Base-by-base conservation (phyloP, 805 yeast species). In the Saccharomycopsis sp. region DNA sequence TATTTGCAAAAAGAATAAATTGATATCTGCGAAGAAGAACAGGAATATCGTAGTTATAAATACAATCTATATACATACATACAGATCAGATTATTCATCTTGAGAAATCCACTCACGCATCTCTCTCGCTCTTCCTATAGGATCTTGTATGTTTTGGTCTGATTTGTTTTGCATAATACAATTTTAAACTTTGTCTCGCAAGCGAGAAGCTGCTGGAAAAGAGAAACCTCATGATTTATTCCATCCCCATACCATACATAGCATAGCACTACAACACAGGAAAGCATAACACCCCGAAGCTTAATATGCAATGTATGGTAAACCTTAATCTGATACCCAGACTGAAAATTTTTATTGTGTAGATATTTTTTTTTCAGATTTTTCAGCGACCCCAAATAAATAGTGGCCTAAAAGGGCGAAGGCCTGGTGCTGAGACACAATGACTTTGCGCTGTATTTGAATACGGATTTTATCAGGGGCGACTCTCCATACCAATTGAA, bases 321-420 rank as follows among this genome's bases (percentile, higher is more conserved):
- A 29, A 29, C 12, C 38, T 29, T 29, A 29, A 29, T 12, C 38
- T 29, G 38, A 29, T 29, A 5, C 38, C 12, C 38, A 29, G 38
- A 5, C 9, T 7, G 12, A 29, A 29, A 7, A 7, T 44, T 44
- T 44, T 44, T 44, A 5, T 44, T 44, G 9, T 29, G 38, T 12
- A 7, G 38, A 29, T 29, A 44, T 44, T 44, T 44, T 35, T 35
- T 9, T 14, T 44, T 44, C 49, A 17, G 22, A n/a, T 44, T 44
- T 44, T 44, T 44, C 49, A 44, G 49, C 49, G 5, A 44, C 49
- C 49, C 49, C 49, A 44, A 44, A 44, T 44, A 19, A 44, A 44
- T 44, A 44, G 12, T 44, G 49, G 19, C 49, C 49, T 17, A 44
- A 44, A 44, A 3, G 22, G 49, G 22, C 5, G 20, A 8, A 44